Evolutionary conservation across 768 basidiomycete species (phyloP), one percentile per base, ranked within the genome.

Genomic region (Pulveroboletus sp.): DNA sequence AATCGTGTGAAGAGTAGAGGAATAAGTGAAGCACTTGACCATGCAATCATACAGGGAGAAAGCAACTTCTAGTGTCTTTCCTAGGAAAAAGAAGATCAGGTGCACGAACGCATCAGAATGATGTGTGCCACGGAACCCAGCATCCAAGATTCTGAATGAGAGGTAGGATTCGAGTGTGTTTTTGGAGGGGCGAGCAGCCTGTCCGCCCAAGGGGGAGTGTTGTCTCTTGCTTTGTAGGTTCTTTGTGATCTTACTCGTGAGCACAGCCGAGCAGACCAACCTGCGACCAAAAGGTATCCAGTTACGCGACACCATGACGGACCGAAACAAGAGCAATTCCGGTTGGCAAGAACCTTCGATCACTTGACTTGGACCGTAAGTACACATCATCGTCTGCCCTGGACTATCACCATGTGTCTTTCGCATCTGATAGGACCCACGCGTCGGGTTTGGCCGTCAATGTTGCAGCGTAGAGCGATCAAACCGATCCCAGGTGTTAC

Each of bases 1-100:
- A 10, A 70, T 47, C 57, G 80, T 70, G 44, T 69, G 71, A 5
- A 75, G 70, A 41, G 73, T 76, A 14, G 15, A 67, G 12, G 68
- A 50, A 10, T 63, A 51, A 15, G 71, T 11, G 11, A 32, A 32
- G 12, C 32, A 10, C 32, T 32, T 11, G 10, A 32, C 11, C 32
- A 31, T 8, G 30, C 30, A 10, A 11, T 31, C 30, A 31, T 31
- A 31, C 30, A 32, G 32, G 10, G 32, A 10, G 32, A 32, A 3
- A 10, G 32, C 32, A 10, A 32, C 8, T 3, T 10, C 32, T 3
- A 11, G 32, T 32, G 32, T 32, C 10, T 32, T 2, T 32, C 10
- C 10, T 28, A 11, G 32, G 32, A 5, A 11, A 11, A 11, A 32
- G 32, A 10, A 6, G 18, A 38, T 18, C 12, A 35, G 14, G 33